Evolutionary conservation across 148 eudicot species (phyloP), one percentile per base, ranked within the genome.

Genomic region (Silene conica): DNA sequence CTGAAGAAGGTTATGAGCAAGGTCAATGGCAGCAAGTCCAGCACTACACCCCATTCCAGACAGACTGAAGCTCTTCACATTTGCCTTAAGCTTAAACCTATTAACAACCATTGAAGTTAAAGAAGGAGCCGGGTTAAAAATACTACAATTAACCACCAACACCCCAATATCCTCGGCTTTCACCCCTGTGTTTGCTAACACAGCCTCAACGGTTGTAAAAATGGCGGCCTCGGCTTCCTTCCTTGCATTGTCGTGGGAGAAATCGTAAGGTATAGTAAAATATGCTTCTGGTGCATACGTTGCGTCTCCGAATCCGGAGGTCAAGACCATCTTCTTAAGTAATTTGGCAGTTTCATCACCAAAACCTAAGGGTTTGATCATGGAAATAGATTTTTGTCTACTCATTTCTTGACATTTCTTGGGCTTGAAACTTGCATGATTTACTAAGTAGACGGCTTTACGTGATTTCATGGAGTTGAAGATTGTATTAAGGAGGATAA

Each of bases 21-120:
- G 77, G 50, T 85, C 90, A 12, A 90, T 77, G 1, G 96, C 82
- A 3, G 87, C 83, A 1, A 88, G 65, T 3, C 89, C 89, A 0
- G 87, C 87, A 73, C 89, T 85, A 57, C 96, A 91, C 2, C 96
- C 96, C 96, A 91, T 91, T 2, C 96, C 96, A 2, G 91, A 86
- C 15, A 91, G 67, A 64, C 84, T 91, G 55, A 70, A 89, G 76
- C 89, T 89, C 78, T 75, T 77, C 16, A 78, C 50, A 52, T 78
- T 63, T 15, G 86, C 85, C 18, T 89, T 75, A 64, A 90, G 48
- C 67, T 86, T 88, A 81, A 86, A 90, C 74, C 81, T 88, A 18
- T 90, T 88, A 1, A 90, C 79, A 41, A 90, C 75, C 96, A 90
- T 90, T 1, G 96, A 92, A 0, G 96, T 86, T 7, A 90, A 77